These are phyloP conservation scores for Themeda triandra DNA, from an alignment of 176 grass and related monocot species.

Conservation along the genomic window DNA sequence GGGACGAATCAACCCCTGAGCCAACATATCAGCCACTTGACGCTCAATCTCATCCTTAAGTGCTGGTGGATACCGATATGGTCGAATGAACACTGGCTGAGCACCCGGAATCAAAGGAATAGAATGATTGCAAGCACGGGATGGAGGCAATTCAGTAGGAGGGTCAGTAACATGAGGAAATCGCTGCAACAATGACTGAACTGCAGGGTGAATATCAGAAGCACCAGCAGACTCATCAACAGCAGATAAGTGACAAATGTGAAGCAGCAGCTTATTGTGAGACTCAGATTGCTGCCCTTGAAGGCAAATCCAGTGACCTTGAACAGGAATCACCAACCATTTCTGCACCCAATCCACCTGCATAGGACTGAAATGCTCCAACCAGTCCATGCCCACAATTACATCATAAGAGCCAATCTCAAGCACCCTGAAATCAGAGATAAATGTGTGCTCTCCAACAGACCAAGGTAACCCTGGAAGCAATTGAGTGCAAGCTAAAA, in stretches of 20 bases:
- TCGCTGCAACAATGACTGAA: accelerated
- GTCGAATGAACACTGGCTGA: background rate
- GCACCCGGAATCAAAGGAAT: background rate
- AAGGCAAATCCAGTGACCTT: background rate
- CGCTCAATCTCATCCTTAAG: background rate
- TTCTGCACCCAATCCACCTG: background rate
- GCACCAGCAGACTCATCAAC: too few species aligned
- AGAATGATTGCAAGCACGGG: background rate
- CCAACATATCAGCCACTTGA: background rate
- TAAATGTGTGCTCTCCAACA: too few species aligned
- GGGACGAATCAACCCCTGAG: background rate
- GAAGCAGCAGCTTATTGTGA: too few species aligned
- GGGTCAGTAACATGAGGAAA: background rate
- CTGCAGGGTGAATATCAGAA: too few species aligned
- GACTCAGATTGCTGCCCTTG: accelerated
- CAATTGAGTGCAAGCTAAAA: too few species aligned
- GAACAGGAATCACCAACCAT: background rate
- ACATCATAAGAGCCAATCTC: too few species aligned
- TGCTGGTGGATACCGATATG: background rate
- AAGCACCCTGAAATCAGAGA: too few species aligned
- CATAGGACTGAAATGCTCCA: background rate
- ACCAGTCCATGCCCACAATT: too few species aligned
- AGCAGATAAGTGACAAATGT: too few species aligned
- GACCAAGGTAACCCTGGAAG: too few species aligned
- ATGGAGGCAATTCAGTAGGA: background rate